Evolutionary conservation across 192 early-diverging fungal species (phyloP).

Genomic region (Coemansia sp.): DNA sequence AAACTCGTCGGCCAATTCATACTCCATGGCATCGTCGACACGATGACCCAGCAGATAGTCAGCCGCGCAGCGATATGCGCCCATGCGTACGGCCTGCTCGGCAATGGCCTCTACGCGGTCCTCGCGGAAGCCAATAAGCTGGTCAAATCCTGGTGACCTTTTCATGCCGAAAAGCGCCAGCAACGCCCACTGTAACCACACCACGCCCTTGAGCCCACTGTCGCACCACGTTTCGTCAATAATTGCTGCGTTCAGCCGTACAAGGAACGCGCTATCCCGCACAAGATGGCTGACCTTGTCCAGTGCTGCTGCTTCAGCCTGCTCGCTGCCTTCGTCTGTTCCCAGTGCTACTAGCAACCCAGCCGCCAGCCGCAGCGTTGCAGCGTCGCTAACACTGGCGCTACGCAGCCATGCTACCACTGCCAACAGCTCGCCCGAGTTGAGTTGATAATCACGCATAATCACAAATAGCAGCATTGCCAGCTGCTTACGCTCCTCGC

Average conservation of each 20-base stretch:
- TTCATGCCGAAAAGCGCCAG: slow-evolving; percentile 56
- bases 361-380: slow-evolving; percentile 36
- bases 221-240: slow-evolving; percentile 46
- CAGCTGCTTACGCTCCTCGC: slow-evolving; percentile 49
- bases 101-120: slow-evolving; percentile 54
- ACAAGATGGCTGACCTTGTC: slow-evolving; percentile 46
- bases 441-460: slow-evolving; percentile 44
- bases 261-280: slow-evolving; percentile 42
- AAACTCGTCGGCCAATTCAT: slow-evolving; percentile 50
- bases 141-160: slow-evolving; percentile 51
- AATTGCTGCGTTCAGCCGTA: slow-evolving; percentile 41
- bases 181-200: slow-evolving; percentile 65
- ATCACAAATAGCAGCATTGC: slow-evolving; percentile 50
- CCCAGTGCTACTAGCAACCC: slow-evolving; percentile 37
- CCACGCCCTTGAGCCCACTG: slow-evolving; percentile 52
- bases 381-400: slow-evolving; percentile 39
- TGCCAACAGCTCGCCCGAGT: slow-evolving; percentile 31
- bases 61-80: slow-evolving; percentile 65
- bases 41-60: slow-evolving; percentile 63
- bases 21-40: slow-evolving; percentile 39
- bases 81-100: slow-evolving; percentile 56
- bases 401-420: slow-evolving; percentile 46
- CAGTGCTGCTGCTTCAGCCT: slow-evolving; percentile 36
- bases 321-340: slow-evolving; percentile 28
- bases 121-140: slow-evolving; percentile 46